phyloP scores from a whole-genome alignment of 2,329 filamentous ascomycete genomes.

The Fusarium papillatum region DNA sequence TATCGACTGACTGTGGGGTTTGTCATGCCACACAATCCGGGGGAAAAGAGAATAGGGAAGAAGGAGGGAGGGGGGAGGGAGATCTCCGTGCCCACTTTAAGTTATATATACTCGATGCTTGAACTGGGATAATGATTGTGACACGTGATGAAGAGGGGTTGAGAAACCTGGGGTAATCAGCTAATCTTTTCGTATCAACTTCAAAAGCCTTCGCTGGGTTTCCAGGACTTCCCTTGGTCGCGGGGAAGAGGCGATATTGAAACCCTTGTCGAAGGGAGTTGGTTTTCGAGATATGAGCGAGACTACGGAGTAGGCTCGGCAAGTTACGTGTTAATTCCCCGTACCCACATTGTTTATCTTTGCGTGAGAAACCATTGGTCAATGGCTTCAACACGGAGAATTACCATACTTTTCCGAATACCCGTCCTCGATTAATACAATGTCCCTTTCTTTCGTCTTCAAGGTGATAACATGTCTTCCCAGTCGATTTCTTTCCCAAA shows the following conservation, averaged over 20 bases:
- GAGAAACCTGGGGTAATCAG: background rate
- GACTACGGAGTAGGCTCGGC: background rate
- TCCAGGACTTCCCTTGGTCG: background rate
- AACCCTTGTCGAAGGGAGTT: background rate
- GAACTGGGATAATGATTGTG: background rate
- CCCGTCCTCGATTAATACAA: conserved; percentile 1
- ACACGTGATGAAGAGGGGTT: background rate
- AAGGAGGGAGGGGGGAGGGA: background rate
- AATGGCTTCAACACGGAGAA: conserved; percentile 19
- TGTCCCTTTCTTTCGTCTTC: background rate
- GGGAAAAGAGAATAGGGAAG: background rate
- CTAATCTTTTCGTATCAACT: background rate
- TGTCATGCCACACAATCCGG: background rate
- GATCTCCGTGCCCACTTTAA: conserved; percentile 26
- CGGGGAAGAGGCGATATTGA: background rate
- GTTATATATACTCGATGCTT: background rate
- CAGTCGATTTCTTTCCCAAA: background rate
- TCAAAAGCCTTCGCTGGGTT: background rate
- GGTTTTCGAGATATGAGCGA: background rate
- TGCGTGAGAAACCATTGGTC: conserved; percentile 31
- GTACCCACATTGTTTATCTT: conserved; percentile 18
- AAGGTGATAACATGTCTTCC: background rate
- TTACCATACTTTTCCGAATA: conserved; percentile 22
- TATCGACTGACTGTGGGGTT: background rate
- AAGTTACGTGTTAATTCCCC: conserved; percentile 10